Evolutionary conservation across 208 protist species (phyloP).

Genomic region (Phytomonas serpens): DNA sequence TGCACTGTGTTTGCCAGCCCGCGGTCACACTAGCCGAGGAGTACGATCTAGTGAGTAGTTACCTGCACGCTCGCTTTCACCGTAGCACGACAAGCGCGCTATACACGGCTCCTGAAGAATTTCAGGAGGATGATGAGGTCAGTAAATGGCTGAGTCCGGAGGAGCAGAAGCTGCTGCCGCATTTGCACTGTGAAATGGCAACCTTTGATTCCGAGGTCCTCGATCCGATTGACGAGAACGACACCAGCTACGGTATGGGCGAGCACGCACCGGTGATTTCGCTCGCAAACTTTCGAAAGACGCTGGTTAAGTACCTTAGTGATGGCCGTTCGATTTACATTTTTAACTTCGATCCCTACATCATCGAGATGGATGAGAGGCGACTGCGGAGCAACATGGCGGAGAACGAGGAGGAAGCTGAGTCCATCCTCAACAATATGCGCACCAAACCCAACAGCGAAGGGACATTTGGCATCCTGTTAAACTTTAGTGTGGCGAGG

Average conservation of each 20-base stretch:
- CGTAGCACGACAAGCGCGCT: conserved; percentile 16
- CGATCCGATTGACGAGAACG: conserved; percentile 36
- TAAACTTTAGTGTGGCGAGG: conserved; percentile 60
- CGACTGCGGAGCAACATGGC: conserved; percentile 61
- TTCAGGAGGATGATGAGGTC: conserved; percentile 49
- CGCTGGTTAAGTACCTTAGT: conserved; percentile 44
- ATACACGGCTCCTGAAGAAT: conserved; percentile 25
- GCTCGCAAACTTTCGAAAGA: conserved; percentile 76
- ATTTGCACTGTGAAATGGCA: conserved; percentile 78
- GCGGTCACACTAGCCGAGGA: conserved; percentile 77
- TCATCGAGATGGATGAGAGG: conserved; percentile 76
- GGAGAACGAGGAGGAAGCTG: conserved; percentile 64
- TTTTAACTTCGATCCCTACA: conserved; percentile 86
- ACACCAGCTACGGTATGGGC: conserved; percentile 36
- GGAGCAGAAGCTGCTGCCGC: conserved; percentile 24
- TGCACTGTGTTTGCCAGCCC: conserved; percentile 75
- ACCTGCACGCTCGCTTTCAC: conserved; percentile 54
- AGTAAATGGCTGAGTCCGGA: conserved; percentile 22
- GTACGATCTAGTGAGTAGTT: conserved; percentile 76
- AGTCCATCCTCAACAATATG: conserved; percentile 22
- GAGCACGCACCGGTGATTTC: conserved; percentile 70
- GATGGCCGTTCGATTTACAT: conserved; percentile 63
- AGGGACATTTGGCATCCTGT: conserved; percentile 66
- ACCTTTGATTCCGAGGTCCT: conserved; percentile 72
- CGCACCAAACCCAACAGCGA: conserved; percentile 36